Percentiles rank a stretch among this genome's conserved stretches.
phyloP scores from a whole-genome alignment of 1,284 basidiomycete species.

The Leucoagaricus sp. region DNA sequence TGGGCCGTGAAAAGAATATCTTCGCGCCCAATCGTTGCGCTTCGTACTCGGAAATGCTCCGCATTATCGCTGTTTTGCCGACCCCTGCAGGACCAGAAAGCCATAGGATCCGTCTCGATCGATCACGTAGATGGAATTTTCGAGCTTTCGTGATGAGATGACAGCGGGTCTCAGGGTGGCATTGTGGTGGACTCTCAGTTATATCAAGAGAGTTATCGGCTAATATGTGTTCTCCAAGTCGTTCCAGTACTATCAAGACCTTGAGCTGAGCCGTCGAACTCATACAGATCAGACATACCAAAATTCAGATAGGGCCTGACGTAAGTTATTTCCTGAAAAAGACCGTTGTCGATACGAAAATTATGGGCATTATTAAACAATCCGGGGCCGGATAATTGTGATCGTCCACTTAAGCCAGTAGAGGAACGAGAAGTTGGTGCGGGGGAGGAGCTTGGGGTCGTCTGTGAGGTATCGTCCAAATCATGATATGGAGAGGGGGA shows the following conservation, averaged over 20 bases:
- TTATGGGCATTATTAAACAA: not conserved
- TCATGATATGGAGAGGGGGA: not conserved
- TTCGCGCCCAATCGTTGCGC: not conserved
- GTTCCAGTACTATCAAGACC: not conserved
- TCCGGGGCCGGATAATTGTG: not conserved
- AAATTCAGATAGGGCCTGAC: not conserved
- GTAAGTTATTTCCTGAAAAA: not conserved
- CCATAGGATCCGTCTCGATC: constrained; percentile 1
- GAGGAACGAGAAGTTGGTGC: not conserved
- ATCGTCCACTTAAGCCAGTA: not conserved
- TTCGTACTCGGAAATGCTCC: not conserved
- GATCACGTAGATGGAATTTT: not conserved
- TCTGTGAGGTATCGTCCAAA: not conserved
- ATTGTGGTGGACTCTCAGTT: not conserved
- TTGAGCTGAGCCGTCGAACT: not conserved
- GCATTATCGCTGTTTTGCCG: constrained; percentile 12
- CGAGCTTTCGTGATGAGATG: not conserved
- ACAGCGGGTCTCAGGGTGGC: constrained; percentile 3
- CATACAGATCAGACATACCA: not conserved
- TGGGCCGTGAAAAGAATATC: constrained; percentile 3
- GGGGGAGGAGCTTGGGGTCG: not conserved
- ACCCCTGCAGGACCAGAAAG: constrained; percentile 6
- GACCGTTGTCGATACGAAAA: not conserved
- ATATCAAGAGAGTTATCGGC: not conserved
- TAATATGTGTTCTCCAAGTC: not conserved